These are phyloP conservation scores for Rhizoclosmatium globosum DNA, from an alignment of 192 early-diverging fungal species.

Conservation along the genomic window DNA sequence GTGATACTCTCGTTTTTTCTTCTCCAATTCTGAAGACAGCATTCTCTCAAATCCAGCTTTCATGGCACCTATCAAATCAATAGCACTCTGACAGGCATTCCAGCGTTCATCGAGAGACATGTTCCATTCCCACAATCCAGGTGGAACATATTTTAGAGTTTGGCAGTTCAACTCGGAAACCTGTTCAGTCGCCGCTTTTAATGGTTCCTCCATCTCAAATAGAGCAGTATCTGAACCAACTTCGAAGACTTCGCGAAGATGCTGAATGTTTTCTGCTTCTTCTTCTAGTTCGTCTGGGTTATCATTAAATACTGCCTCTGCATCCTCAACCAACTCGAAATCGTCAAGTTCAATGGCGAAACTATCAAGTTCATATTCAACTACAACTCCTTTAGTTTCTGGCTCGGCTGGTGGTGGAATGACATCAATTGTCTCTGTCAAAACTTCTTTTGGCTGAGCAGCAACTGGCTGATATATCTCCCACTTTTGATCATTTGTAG, in stretches of 20 bases:
- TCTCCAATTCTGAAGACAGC: conserved; percentile 19
- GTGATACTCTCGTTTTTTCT: conserved; percentile 29
- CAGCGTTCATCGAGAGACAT: conserved; percentile 46
- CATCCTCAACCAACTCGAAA: conserved; percentile 15
- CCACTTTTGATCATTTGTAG: neutral
- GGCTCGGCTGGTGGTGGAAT: neutral
- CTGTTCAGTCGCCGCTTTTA: neutral
- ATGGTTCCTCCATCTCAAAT: conserved; percentile 26
- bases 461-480: neutral
- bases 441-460: neutral
- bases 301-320: conserved; percentile 6
- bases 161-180: neutral
- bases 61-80: conserved; percentile 26
- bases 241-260: conserved; percentile 44
- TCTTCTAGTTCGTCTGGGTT: conserved; percentile 51
- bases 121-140: conserved; percentile 37
- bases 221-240: conserved; percentile 16
- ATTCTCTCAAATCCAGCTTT: conserved; percentile 22
- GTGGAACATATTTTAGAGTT: conserved; percentile 13
- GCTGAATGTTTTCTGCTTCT: conserved; percentile 45
- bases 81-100: conserved; percentile 31
- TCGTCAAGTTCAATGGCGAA: neutral
- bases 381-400: neutral
- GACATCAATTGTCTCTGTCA: neutral
- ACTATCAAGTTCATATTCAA: neutral